Evolutionary conservation across 1,284 basidiomycete species (phyloP).

Genomic region (Rhizopogon parksii): DNA sequence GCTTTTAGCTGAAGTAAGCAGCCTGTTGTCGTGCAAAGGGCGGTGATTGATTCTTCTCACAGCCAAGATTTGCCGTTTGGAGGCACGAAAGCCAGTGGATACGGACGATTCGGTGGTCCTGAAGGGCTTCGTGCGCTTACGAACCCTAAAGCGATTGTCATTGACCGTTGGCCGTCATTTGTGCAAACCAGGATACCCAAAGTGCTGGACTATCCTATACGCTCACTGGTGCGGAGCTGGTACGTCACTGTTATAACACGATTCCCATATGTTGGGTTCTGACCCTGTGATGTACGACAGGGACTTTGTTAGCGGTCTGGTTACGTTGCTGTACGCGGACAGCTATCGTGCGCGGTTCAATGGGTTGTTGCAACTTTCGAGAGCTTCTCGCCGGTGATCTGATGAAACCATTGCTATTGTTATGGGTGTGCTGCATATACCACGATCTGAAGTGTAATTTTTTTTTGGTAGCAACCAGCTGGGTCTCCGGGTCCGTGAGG

Average conservation of each 20-base stretch:
- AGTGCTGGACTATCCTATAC: slow-evolving; percentile 81
- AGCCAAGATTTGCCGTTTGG: slow-evolving; percentile 95
- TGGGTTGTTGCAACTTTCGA: slow-evolving; percentile 38
- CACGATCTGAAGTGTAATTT: not conserved
- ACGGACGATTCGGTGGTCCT: slow-evolving; percentile 87
- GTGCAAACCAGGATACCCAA: slow-evolving; percentile 84
- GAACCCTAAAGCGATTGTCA: slow-evolving; percentile 80
- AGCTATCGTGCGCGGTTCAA: slow-evolving; percentile 56
- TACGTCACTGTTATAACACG: slow-evolving; percentile 38
- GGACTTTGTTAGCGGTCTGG: slow-evolving; percentile 72
- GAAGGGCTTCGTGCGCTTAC: slow-evolving; percentile 88
- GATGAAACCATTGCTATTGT: not conserved
- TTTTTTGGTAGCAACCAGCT: not conserved
- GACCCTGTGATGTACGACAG: slow-evolving; percentile 32
- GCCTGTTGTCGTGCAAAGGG: slow-evolving; percentile 2
- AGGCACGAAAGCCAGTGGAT: slow-evolving; percentile 83
- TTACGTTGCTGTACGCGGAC: slow-evolving; percentile 70
- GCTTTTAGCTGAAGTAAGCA: slow-evolving; percentile 54
- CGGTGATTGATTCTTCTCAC: slow-evolving; percentile 17
- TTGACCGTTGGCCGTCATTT: slow-evolving; percentile 77
- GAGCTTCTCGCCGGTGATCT: slow-evolving; percentile 22
- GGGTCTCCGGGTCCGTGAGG: not conserved
- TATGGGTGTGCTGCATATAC: not conserved
- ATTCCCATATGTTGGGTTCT: slow-evolving; percentile 5
- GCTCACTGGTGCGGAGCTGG: slow-evolving; percentile 74